Evolutionary conservation across 208 protist species (phyloP).

Genomic region (Leishmania guyanensis): DNA sequence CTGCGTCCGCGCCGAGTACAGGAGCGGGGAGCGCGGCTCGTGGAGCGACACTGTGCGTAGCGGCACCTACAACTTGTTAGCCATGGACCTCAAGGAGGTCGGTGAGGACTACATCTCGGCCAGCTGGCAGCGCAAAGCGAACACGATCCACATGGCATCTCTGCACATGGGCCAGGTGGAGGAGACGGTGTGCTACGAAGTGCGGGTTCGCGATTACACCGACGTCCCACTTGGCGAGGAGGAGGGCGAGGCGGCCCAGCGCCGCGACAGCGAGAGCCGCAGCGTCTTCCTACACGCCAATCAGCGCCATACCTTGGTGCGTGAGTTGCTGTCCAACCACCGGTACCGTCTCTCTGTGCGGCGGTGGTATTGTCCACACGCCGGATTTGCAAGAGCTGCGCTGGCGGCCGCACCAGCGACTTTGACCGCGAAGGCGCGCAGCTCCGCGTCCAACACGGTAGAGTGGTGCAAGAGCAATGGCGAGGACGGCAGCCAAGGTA

Average conservation of each 20-base stretch:
- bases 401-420: neutral
- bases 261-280: constrained; percentile 23
- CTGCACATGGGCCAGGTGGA: constrained; percentile 66
- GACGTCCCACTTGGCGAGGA: constrained; percentile 63
- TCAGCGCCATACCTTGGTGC: constrained; percentile 55
- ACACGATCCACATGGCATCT: constrained; percentile 54
- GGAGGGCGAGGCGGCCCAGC: constrained; percentile 20
- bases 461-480: neutral
- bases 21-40: constrained; percentile 65
- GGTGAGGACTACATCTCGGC: constrained; percentile 87
- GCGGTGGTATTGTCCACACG: constrained; percentile 84
- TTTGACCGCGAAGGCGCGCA: constrained; percentile 2
- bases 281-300: constrained; percentile 53
- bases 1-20: constrained; percentile 77
- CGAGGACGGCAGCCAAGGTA: neutral
- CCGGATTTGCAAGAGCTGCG: constrained; percentile 35
- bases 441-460: constrained; percentile 1
- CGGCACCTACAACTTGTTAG: constrained; percentile 79
- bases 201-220: constrained; percentile 74
- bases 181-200: constrained; percentile 83
- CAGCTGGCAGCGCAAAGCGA: constrained; percentile 72
- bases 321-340: constrained; percentile 73
- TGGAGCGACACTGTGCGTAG: constrained; percentile 58
- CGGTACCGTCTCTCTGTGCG: constrained; percentile 83
- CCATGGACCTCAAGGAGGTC: constrained; percentile 56